Base-by-base conservation (phyloP, 73 alveolate species). In the Paramecium tetraurelia region DNA sequence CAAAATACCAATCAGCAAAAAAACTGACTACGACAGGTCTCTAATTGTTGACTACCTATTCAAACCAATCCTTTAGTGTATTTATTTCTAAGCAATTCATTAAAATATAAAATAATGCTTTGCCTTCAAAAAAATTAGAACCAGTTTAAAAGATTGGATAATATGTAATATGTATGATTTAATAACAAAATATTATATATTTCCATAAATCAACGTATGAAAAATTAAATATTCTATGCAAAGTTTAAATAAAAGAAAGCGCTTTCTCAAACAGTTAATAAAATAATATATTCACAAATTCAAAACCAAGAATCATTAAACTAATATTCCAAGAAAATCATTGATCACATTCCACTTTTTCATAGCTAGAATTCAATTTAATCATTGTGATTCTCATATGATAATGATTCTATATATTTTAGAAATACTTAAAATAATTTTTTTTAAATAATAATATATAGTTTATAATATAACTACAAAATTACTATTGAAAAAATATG, bases 81-180 rank as follows among this genome's bases (percentile, higher is more conserved):
- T 40, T 40, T 33, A 72, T 72, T 40, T 40, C 36, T 35, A 35
- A 33, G 31, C 86, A 72, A 40, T 72, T 72, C 86, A 63, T 63
- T 63, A 63, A 63, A n/a, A 63, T 31, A 59, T 12, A 5, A 63
- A 63, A 63, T 63, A 63, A 63, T 63, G 84, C 27, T 63, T 63
- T 9, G 10, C 50, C 46, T 33, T 63, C 84, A 22, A 63, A 63
- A 27, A 27, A 7, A 53, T 53, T 53, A 53, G 84, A 63, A 63
- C 87, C 87, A 75, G 87, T 75, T 75, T 41, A 75, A 1, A 75
- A 75, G 87, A 41, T 75, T 35, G 69, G 10, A 75, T 75, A 75
- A 41, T 35, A 38, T 75, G 58, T 38, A 75, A 41, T 63, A 63
- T 53, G 2, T 22, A 63, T 63, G 50, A 63, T 63, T 63, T 63